A percentile compares a stretch with the other conserved stretches of the same genome.
Conservation (phyloP, 139 green algal species). For the Marvania coccoides region DNA sequence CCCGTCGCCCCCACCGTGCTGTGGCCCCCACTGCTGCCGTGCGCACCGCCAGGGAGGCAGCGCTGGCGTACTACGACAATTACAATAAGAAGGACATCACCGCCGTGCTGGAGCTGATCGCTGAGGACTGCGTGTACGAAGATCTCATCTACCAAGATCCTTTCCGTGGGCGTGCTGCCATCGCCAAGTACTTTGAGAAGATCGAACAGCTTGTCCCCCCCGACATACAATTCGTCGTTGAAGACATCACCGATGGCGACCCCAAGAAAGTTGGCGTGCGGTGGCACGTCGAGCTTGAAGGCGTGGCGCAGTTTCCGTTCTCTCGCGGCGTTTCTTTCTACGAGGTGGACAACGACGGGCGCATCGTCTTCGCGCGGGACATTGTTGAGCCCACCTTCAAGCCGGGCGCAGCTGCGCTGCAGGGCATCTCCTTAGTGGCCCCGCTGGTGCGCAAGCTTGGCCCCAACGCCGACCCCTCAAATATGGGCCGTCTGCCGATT, state of each 20-base stretch:
- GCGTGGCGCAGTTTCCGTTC: conserved; percentile 66
- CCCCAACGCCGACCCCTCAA: conserved; percentile 40
- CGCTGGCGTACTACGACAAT: conserved; percentile 45
- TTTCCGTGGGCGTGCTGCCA: conserved; percentile 40
- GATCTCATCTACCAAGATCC: conserved; percentile 68
- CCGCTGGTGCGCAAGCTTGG: conserved; percentile 52
- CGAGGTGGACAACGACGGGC: conserved; percentile 40
- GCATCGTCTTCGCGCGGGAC: conserved; percentile 59
- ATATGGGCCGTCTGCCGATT: conserved; percentile 44
- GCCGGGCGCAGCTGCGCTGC: conserved; percentile 50
- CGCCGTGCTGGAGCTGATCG: conserved; percentile 47
- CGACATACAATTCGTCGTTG: conserved; percentile 68
- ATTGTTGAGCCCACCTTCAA: conserved; percentile 69
- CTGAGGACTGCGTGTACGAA: conserved; percentile 44
- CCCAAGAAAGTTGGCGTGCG: conserved; percentile 41
- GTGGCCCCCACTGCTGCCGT: too few species aligned
- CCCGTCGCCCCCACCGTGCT: too few species aligned
- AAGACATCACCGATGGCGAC: conserved; percentile 60
- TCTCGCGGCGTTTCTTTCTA: conserved; percentile 69
- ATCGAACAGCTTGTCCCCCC: conserved; percentile 31
- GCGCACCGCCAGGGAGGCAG: conserved; percentile 35
- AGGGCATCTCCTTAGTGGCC: conserved; percentile 27
- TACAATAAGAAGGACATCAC: conserved; percentile 66
- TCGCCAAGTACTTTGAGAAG: conserved; percentile 58
- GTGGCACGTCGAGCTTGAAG: conserved; percentile 71